Evolutionary conservation across 2,329 filamentous ascomycete species (phyloP).

Genomic region (Paecilomyces variotii): DNA sequence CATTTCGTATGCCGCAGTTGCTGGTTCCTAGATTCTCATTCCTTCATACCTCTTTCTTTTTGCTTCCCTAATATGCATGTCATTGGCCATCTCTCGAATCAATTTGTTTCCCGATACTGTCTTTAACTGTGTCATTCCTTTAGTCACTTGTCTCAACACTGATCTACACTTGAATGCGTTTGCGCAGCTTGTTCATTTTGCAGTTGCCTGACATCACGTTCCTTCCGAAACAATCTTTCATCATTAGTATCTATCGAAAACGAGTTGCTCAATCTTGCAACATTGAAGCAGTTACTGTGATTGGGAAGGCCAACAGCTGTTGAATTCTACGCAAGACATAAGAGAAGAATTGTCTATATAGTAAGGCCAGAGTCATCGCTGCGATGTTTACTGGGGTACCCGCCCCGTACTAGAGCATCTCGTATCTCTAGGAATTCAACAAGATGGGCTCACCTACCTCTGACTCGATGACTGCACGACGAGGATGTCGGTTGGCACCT

Average conservation of each 20-base stretch:
- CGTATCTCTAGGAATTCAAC: not conserved
- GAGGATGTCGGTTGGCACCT: conserved; percentile 28
- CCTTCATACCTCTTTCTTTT: not conserved
- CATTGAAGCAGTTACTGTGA: not conserved
- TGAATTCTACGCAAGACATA: not conserved
- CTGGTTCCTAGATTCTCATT: not conserved
- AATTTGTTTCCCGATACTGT: not conserved
- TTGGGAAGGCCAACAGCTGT: not conserved
- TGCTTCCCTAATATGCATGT: not conserved
- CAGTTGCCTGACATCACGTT: not conserved
- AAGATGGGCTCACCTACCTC: conserved; percentile 5
- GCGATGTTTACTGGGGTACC: not conserved
- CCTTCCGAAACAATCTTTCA: not conserved
- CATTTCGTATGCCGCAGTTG: not conserved
- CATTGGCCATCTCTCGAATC: not conserved
- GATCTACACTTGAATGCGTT: not conserved
- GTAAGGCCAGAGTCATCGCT: not conserved
- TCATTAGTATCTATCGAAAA: not conserved
- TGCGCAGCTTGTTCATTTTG: not conserved
- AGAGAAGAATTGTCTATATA: not conserved
- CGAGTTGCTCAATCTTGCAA: not conserved
- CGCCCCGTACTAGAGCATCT: not conserved
- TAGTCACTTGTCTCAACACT: not conserved
- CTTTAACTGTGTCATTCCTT: not conserved
- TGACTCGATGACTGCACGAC: conserved; percentile 26